Conservation (phyloP, 495 filamentous ascomycete species). For the Ascodesmis nigricans region DNA sequence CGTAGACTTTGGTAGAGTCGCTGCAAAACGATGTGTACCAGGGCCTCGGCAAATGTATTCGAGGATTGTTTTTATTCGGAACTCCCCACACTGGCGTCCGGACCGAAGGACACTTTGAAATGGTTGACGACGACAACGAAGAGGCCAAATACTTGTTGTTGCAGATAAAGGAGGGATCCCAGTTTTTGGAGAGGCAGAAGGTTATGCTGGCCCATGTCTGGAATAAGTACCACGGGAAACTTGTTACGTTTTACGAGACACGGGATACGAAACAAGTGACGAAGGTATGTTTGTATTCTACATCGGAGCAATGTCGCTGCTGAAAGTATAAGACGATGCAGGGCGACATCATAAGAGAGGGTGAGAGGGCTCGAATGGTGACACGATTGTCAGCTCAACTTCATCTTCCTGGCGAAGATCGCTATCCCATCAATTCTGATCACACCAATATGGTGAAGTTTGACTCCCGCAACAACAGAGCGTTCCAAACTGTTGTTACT, state of each 20-base stretch:
- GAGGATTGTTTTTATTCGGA: conserved; percentile 28
- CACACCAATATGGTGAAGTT: conserved; percentile 12
- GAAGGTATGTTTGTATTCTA: conserved; percentile 5
- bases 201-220: conserved; percentile 24
- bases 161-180: conserved; percentile 25
- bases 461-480: background rate
- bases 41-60: conserved; percentile 24
- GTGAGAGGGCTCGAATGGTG: conserved; percentile 4
- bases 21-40: conserved; percentile 26
- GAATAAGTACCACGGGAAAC: conserved; percentile 22
- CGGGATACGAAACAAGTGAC: conserved; percentile 20
- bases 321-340: background rate
- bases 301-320: too few species aligned
- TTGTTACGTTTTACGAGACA: conserved; percentile 27
- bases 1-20: conserved; percentile 26
- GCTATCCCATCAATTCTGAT: conserved; percentile 2
- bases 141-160: conserved; percentile 18
- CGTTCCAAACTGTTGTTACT: background rate
- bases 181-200: conserved; percentile 25
- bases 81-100: conserved; percentile 28
- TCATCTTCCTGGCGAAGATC: conserved; percentile 4
- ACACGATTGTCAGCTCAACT: conserved; percentile 7
- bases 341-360: conserved; percentile 1
- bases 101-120: conserved; percentile 25
- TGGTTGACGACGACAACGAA: conserved; percentile 20